Conservation (phyloP, 192 early-diverging fungal genomes). For the Dissophora globulifera region DNA sequence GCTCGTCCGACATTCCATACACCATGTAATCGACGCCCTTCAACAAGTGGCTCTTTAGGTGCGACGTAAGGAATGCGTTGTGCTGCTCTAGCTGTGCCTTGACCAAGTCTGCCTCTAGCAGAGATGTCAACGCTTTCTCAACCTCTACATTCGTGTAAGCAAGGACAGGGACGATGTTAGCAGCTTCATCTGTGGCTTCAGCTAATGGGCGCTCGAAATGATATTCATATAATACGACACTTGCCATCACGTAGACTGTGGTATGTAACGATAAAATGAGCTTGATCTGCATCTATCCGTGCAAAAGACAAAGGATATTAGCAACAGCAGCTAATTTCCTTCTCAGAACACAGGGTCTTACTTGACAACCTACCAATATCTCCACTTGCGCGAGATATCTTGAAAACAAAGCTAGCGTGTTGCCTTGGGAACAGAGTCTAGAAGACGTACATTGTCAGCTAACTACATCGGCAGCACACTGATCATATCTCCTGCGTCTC, state of each 20-base stretch:
- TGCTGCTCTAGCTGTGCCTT: slow-evolving; percentile 62
- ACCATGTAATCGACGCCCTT: slow-evolving; percentile 63
- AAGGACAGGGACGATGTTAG: neutral
- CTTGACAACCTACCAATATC: no score
- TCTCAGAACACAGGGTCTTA: no score
- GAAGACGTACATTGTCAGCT: slow-evolving; percentile 1
- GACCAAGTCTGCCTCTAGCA: slow-evolving; percentile 52
- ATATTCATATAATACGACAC: no score
- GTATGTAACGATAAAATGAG: slow-evolving; percentile 64
- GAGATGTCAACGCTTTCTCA: slow-evolving; percentile 56
- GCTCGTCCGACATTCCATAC: slow-evolving; percentile 68
- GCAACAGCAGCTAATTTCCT: no score
- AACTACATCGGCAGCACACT: neutral
- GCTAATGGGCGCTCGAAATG: no score
- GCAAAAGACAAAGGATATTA: neutral
- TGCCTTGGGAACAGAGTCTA: slow-evolving; percentile 67
- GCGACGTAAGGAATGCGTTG: slow-evolving; percentile 52
- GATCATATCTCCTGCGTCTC: neutral
- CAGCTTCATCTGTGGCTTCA: no score
- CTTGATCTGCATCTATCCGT: slow-evolving; percentile 28
- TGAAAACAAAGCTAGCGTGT: slow-evolving; percentile 66
- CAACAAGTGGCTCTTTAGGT: slow-evolving; percentile 60
- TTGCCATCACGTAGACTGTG: slow-evolving; percentile 62
- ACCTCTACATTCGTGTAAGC: slow-evolving; percentile 52
- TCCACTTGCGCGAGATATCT: slow-evolving; percentile 50